These are phyloP conservation scores for Boletus tomentosulus DNA, from an alignment of 768 basidiomycete genomes.

Conservation along the genomic window DNA sequence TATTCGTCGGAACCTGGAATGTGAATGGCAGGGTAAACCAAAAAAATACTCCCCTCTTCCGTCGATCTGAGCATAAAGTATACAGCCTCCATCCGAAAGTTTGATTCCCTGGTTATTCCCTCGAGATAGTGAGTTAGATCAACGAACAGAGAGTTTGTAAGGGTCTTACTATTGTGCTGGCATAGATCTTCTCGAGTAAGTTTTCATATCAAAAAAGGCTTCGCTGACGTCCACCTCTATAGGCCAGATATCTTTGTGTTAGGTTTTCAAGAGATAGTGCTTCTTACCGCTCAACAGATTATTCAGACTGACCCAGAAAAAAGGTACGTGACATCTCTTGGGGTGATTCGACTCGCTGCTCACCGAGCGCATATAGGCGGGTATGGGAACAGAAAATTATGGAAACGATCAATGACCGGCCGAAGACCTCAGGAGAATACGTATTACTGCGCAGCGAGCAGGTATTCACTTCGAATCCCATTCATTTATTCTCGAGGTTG, in stretches of 20 bases:
- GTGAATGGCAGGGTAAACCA: slow-evolving; percentile 77
- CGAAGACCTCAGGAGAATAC: slow-evolving; percentile 68
- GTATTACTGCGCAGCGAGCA: slow-evolving; percentile 90
- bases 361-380: slow-evolving; percentile 45
- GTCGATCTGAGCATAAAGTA: slow-evolving; percentile 7
- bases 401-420: slow-evolving; percentile 69
- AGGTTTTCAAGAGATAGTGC: slow-evolving; percentile 97
- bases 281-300: slow-evolving; percentile 96
- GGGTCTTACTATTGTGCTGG: slow-evolving; percentile 2
- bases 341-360: neutral
- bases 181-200: slow-evolving; percentile 19
- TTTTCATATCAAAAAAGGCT: slow-evolving; percentile 15
- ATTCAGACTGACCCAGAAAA: slow-evolving; percentile 94
- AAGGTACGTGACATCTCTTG: slow-evolving; percentile 44
- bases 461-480: slow-evolving; percentile 35
- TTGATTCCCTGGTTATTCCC: slow-evolving; percentile 91
- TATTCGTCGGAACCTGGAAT: slow-evolving; percentile 95
- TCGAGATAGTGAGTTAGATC: slow-evolving; percentile 52
- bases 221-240: slow-evolving; percentile 14
- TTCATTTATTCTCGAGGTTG: neutral
- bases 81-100: slow-evolving; percentile 72
- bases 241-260: slow-evolving; percentile 89
- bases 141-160: neutral
- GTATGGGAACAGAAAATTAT: slow-evolving; percentile 83
- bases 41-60: neutral